phyloP scores from a whole-genome alignment of 139 green algal species.

The Closterium sp. region DNA sequence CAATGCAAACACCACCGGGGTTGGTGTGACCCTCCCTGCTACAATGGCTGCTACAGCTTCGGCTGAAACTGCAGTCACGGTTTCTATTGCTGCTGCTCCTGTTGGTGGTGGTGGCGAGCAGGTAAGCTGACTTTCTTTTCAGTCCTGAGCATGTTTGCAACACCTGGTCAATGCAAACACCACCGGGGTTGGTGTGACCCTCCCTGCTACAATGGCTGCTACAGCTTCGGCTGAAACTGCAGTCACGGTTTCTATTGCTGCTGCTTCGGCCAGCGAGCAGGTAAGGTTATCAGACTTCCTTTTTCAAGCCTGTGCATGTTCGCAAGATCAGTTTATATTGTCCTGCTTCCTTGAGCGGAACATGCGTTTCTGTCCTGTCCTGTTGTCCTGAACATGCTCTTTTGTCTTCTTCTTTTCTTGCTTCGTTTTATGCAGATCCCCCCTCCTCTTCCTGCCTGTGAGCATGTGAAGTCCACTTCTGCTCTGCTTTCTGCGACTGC shows the following conservation, averaged over 20 bases:
- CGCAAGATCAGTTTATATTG: no score
- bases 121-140: not conserved
- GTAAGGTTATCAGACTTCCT: not conserved
- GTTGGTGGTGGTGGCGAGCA: not conserved
- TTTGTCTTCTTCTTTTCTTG: no score
- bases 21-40: not conserved
- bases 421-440: not conserved
- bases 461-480: not conserved
- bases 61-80: not conserved
- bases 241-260: not conserved
- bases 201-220: not conserved
- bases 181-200: not conserved
- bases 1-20: not conserved
- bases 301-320: no score
- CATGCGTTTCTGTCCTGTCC: no score
- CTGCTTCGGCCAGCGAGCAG: not conserved
- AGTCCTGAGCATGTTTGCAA: no score
- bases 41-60: not conserved
- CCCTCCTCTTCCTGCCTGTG: not conserved
- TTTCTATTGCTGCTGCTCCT: no score
- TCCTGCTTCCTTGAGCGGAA: no score
- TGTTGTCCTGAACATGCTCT: no score
- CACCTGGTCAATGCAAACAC: not conserved
- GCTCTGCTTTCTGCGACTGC: not conserved
- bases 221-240: not conserved